Percentiles rank a stretch among this genome's conserved stretches.
Conservation (phyloP, 2,329 filamentous ascomycete genomes). For the Alternaria sp. region DNA sequence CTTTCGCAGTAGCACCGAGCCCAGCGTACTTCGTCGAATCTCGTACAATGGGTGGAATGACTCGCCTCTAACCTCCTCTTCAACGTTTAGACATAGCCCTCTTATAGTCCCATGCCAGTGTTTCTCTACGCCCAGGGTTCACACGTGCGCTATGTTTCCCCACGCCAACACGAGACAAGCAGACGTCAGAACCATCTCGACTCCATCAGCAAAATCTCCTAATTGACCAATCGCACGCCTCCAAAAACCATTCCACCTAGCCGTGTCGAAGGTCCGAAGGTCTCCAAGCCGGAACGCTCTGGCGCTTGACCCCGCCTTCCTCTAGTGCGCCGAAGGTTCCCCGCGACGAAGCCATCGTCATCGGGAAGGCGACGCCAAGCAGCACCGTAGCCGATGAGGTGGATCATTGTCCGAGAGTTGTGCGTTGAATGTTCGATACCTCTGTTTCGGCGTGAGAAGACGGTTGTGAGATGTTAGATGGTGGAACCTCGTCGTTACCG, state of each 20-base stretch:
- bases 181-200: slow-evolving; percentile 17
- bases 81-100: background rate
- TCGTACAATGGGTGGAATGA: background rate
- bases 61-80: background rate
- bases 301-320: slow-evolving; percentile 32
- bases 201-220: background rate
- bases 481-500: background rate
- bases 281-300: background rate
- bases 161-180: slow-evolving; percentile 20
- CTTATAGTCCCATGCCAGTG: slow-evolving; percentile 10
- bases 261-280: slow-evolving; percentile 32
- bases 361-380: slow-evolving; percentile 14
- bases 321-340: slow-evolving; percentile 32
- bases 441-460: background rate
- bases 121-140: background rate
- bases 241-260: slow-evolving; percentile 18
- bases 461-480: background rate
- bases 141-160: slow-evolving; percentile 16
- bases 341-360: slow-evolving; percentile 18
- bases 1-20: slow-evolving; percentile 4
- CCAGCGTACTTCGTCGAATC: slow-evolving; percentile 1
- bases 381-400: slow-evolving; percentile 12
- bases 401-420: slow-evolving; percentile 5
- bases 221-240: slow-evolving; percentile 25
- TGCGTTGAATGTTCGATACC: slow-evolving; percentile 6